Evolutionary conservation across 176 grass and related monocot genomes (phyloP), one percentile per base, ranked within the genome.

Genomic region (Pontederia paniculata): DNA sequence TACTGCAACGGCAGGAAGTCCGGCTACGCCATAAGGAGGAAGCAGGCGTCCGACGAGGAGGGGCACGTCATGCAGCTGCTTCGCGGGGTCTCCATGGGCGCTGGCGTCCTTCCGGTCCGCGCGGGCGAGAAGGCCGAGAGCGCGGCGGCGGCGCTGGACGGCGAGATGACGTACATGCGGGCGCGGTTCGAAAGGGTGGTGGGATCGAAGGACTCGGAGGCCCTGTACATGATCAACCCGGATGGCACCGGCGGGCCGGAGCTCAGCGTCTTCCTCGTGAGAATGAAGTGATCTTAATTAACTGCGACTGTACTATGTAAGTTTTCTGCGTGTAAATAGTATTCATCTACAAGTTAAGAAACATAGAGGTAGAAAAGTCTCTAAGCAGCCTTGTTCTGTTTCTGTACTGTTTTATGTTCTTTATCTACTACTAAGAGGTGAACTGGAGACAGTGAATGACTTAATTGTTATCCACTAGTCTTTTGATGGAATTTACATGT

Each of bases 171-270:
- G 1, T 98, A 98, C 77, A 80, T 98, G 69, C 73, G 93, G 17
- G 87, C 80, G 5, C 80, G 93, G 69, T 88, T 98, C 68, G 93
- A 98, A 57, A 73, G 87, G 65, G 87, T 98, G 57, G 80, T 91
- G 23, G 93, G 93, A 0, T 98, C 93, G 14, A 98, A 98, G 65
- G 93, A 98, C 21, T 98, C 93, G 0, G 93, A 98, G 75, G 87
- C 93, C 17, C 82, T 88, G 73, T 98, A 98, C 66, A 98, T 98
- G 87, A 91, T 98, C 65, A 98, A 98, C 58, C 93, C 86, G 2
- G 68, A 81, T 58, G 47, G 52, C 15, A 44, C 21, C 9, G 62
- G 16, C 5, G 50, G 3, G 0, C 77, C 86, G 22, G 93, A 98
- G 78, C 60, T 98, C 25, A 91, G 86, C 60, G 80, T 98, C 72